Evolutionary conservation across 768 basidiomycete genomes (phyloP), one percentile per base, ranked within the genome.

Genomic region (Lactarius hengduanensis): DNA sequence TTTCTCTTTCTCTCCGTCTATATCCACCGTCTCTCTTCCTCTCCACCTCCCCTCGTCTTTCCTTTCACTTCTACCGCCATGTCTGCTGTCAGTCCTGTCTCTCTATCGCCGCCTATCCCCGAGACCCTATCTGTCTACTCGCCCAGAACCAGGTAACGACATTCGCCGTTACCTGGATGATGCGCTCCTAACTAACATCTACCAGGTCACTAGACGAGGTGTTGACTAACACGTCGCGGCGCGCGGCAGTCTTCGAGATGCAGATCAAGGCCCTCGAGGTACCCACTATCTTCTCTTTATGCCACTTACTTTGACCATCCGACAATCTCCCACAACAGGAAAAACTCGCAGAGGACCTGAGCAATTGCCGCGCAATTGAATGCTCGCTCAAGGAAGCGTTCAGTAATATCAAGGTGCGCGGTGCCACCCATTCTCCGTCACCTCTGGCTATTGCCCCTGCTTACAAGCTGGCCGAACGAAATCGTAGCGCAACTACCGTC

Each of bases 331-430:
- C 50, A n/a, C 41, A 13, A 57, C 71, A 91, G 90, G 80, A 81
- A 61, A 85, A 84, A 73, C 81, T 92, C 32, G 82, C 87, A 36
- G 86, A 90, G 71, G 84, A 87, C 73, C 77, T 92, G 58, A 86
- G 86, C 72, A 91, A 91, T 73, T 91, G 90, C 61, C 80, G 88
- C 62, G 86, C 87, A 15, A 87, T 92, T 69, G 88, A 92, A 69
- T 83, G 83, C 69, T 81, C 86, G 16, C 80, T 92, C 56, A 85
- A 86, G 68, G 89, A 89, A 61, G 83, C 88, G 5, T 82, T 85
- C 62, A 79, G 75, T 69, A 82, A 81, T 61, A 78, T 92, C 34
- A 83, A 87, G 72, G 91, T 87, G 45, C 64, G 81, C 75, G 18
- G 26, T 62, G 65, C 60, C 60, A 65, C 59, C 64, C 40, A 20